Evolutionary conservation across 106 monocot species (phyloP), one percentile per base, ranked within the genome.

Genomic region (Dactylorhiza incarnata): DNA sequence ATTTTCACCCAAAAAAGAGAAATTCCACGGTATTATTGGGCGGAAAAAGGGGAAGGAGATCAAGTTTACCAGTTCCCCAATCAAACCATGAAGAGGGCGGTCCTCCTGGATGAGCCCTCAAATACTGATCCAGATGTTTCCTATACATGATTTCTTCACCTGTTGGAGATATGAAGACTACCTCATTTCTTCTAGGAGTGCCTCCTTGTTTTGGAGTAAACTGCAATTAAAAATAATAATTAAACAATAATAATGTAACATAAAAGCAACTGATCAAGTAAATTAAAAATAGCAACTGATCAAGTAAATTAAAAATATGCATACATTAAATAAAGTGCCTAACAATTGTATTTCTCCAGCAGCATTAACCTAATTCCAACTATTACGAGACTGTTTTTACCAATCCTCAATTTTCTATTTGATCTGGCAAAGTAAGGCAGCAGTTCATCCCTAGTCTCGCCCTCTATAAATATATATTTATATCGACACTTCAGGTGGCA

Each of bases 111-210:
- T 93, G 87, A 13, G 82, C 77, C 23, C 82, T 79, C 48, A 93
- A 73, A 78, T 89, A 89, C 50, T 82, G 84, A 68, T 89, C 85
- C 77, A 93, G 75, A 51, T 85, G 87, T 61, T 67, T 85, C 86
- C 82, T 93, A 78, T 69, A 89, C 51, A 79, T 89, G 2, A 93
- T 93, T 82, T 93, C 93, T 74, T 93, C 93, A n/a, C 93, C 89
- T n/a, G 82, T 89, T 61, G 93, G 93, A 17, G 89, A 72, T 37
- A 89, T 76, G 55, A 83, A 85, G 50, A 80, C 67, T 75, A 85
- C 78, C 76, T 85, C 87, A 77, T 75, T 86, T 71, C 77, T 80
- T 71, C 52, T 75, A 45, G 87, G 85, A 44, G 84, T 84, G 26
- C 84, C 87, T 43, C 85, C 79, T 58, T 79, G 81, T 70, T 80